Conservation (phyloP, 441 rosid species). For the Metrosideros polymorpha region DNA sequence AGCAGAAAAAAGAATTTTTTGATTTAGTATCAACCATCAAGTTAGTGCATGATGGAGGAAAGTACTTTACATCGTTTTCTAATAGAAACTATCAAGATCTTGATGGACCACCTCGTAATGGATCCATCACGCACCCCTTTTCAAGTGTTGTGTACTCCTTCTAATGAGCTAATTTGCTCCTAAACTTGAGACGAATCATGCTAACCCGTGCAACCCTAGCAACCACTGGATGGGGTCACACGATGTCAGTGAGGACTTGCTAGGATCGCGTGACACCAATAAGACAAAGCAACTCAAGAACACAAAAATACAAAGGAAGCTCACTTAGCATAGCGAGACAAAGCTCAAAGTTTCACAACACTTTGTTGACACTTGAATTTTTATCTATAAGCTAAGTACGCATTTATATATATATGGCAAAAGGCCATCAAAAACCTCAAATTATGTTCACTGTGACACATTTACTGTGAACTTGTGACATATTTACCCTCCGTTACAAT, state of each 20-base stretch:
- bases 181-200: background rate
- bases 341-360: background rate
- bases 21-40: background rate
- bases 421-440: too few relatives aligned
- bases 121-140: background rate
- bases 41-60: background rate
- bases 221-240: background rate
- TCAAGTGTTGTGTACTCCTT: background rate
- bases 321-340: background rate
- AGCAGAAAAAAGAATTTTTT: background rate
- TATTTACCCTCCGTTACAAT: too few relatives aligned
- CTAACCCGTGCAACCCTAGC: background rate
- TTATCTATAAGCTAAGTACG: too few relatives aligned
- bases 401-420: too few relatives aligned
- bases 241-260: background rate
- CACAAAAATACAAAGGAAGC: background rate
- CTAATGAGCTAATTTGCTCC: background rate
- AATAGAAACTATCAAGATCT: background rate
- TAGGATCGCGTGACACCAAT: rapidly evolving
- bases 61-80: background rate
- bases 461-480: too few relatives aligned
- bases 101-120: background rate
- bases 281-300: background rate
- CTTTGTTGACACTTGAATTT: too few relatives aligned
- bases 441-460: too few relatives aligned